phyloP scores from a whole-genome alignment of 192 early-diverging fungal species.

The Backusella parvicylindrica region DNA sequence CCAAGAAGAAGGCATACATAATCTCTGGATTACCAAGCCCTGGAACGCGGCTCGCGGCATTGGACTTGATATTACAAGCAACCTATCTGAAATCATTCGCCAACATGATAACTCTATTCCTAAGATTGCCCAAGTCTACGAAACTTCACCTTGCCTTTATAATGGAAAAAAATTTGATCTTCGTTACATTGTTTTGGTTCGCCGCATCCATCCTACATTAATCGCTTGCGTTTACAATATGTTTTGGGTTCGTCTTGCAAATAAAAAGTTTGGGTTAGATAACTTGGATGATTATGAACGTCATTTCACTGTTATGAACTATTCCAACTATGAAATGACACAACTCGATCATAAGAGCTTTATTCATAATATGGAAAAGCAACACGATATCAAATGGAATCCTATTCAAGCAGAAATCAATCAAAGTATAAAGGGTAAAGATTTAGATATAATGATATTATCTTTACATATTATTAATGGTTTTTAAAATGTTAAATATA shows the following conservation, averaged over 20 bases:
- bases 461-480: background rate
- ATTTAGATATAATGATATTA: background rate
- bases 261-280: conserved; percentile 33
- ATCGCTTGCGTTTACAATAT: conserved; percentile 38
- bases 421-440: conserved; percentile 40
- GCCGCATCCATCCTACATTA: conserved; percentile 38
- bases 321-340: conserved; percentile 44
- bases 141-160: conserved; percentile 43
- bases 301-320: conserved; percentile 50
- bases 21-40: conserved; percentile 47
- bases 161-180: conserved; percentile 49
- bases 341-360: conserved; percentile 43
- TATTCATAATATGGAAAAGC: conserved; percentile 48
- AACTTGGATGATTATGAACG: conserved; percentile 46
- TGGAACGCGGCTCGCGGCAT: conserved; percentile 44
- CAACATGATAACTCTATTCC: conserved; percentile 38
- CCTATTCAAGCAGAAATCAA: conserved; percentile 44
- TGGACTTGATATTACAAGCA: conserved; percentile 34
- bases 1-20: conserved; percentile 30
- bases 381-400: conserved; percentile 41
- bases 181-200: conserved; percentile 44
- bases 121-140: conserved; percentile 44
- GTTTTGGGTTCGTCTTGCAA: conserved; percentile 51
- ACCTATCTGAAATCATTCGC: conserved; percentile 39
- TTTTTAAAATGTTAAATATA: background rate